Base-by-base conservation (phyloP, 148 eudicot species). In the Vaccinium myrtillus region DNA sequence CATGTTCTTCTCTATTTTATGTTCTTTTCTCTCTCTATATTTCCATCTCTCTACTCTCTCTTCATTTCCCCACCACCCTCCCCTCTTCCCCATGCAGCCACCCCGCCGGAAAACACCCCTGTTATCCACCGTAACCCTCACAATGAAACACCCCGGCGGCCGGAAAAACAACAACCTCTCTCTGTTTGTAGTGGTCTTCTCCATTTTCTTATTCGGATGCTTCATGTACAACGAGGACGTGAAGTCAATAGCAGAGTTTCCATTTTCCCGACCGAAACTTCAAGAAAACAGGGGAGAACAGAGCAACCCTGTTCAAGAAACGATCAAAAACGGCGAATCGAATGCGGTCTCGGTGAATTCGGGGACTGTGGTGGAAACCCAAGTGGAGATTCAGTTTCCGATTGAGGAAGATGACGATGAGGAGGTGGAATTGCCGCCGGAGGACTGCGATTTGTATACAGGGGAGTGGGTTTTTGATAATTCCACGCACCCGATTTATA, bases 381-480 rank as follows among this genome's bases (percentile, higher is more conserved):
- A 81, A 32, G 23, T 75, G 53, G 83, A 71, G 59, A 82, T 88
- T 67, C 86, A 80, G n/a, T 80, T 87, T 78, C 84, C 85, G 36
- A 77, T 79, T 2, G 87, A 88, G 32, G 91, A 86, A 5, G 94
- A 93, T 0, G 92, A 88, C 0, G 92, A 93, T 0, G 98, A 90
- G 43, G 91, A 87, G 50, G 80, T 94, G 11, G 94, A 87, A 63
- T 86, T 93, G 83, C 95, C 95, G 0, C 89, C 97, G 49, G 88
- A 93, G 87, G 93, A 89, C 0, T 97, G 99, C 78, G 98, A 97
- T 95, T 87, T 97, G 21, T 97, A 87, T 50, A 90, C 87, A 0
- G 99, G 99, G 21, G 65, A 90, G 50, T 97, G 99, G 99, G 99
- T 97, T 23, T 92, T 86, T 81, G 98, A 97, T 90, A 93, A 95